Conservation (phyloP, 257 asterid genomes). For the Prunella vulgaris region DNA sequence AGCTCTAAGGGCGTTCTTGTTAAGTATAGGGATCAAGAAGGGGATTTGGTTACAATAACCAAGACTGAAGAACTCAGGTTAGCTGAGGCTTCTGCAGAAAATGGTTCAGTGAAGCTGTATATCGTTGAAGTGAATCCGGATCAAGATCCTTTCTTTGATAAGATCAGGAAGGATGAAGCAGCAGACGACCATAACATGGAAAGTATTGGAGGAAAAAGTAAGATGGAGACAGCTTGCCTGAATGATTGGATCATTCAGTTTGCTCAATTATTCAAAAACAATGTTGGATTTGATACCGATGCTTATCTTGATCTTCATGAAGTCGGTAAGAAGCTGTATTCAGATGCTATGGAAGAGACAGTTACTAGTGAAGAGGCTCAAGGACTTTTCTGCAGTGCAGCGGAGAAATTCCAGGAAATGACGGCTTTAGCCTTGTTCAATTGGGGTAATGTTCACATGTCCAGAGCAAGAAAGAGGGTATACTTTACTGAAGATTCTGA, state of each 20-base stretch:
- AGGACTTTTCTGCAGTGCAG: slow-evolving; percentile 50
- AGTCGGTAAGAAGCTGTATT: slow-evolving; percentile 62
- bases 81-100: slow-evolving; percentile 69
- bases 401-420: slow-evolving; percentile 79
- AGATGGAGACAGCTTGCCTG: slow-evolving; percentile 43
- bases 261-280: slow-evolving; percentile 62
- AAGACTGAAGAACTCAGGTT: slow-evolving; percentile 69
- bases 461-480: slow-evolving; percentile 68
- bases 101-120: slow-evolving; percentile 58
- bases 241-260: slow-evolving; percentile 80
- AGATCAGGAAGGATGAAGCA: slow-evolving; percentile 26
- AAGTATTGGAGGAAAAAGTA: slow-evolving; percentile 21
- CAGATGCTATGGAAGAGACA: slow-evolving; percentile 79
- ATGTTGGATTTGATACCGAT: slow-evolving; percentile 73
- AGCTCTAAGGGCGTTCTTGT: slow-evolving; percentile 48
- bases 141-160: slow-evolving; percentile 56
- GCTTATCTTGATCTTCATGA: slow-evolving; percentile 69
- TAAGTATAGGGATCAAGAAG: slow-evolving; percentile 84
- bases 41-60: slow-evolving; percentile 83
- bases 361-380: slow-evolving; percentile 86
- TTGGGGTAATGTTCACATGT: slow-evolving; percentile 80
- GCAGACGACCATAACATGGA: slow-evolving; percentile 14
- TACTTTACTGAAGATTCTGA: slow-evolving; percentile 55
- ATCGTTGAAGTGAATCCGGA: slow-evolving; percentile 62
- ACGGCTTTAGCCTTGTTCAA: slow-evolving; percentile 84